phyloP scores from a whole-genome alignment of 1,284 basidiomycete species.

The Sanghuangporus baumii region DNA sequence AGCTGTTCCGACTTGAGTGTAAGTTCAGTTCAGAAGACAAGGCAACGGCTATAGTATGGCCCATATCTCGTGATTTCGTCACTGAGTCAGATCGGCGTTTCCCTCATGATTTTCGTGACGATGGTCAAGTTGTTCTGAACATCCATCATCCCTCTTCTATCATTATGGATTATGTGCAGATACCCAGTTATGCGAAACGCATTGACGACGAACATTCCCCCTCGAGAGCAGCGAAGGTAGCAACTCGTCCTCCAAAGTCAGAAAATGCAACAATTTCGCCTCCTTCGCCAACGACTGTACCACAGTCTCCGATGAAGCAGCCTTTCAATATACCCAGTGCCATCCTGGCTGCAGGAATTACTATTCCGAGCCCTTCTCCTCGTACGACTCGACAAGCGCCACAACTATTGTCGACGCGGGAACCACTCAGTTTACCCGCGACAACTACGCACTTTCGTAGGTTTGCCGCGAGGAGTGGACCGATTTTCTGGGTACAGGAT shows the following conservation, averaged over 20 bases:
- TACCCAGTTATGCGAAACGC: conserved; percentile 41
- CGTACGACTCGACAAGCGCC: conserved; percentile 24
- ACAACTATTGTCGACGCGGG: conserved; percentile 41
- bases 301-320: conserved; percentile 15
- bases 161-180: conserved; percentile 39
- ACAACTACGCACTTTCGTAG: conserved; percentile 69
- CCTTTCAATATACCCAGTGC: conserved; percentile 20
- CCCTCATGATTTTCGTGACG: no score
- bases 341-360: conserved; percentile 20
- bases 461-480: conserved; percentile 60
- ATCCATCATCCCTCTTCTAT: not conserved
- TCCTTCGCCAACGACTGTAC: not conserved
- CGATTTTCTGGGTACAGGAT: conserved; percentile 76
- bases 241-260: conserved; percentile 22
- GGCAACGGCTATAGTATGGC: no score
- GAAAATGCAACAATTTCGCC: conserved; percentile 6
- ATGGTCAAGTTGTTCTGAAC: not conserved
- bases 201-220: conserved; percentile 25
- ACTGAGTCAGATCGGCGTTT: no score
- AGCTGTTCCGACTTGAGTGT: no score
- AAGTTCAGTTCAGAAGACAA: no score
- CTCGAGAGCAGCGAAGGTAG: conserved; percentile 37
- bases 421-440: conserved; percentile 65
- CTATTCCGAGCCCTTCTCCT: conserved; percentile 20
- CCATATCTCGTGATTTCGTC: no score